Evolutionary conservation across 2,329 filamentous ascomycete genomes (phyloP), one percentile per base, ranked within the genome.

Genomic region (Ilyonectria robusta): DNA sequence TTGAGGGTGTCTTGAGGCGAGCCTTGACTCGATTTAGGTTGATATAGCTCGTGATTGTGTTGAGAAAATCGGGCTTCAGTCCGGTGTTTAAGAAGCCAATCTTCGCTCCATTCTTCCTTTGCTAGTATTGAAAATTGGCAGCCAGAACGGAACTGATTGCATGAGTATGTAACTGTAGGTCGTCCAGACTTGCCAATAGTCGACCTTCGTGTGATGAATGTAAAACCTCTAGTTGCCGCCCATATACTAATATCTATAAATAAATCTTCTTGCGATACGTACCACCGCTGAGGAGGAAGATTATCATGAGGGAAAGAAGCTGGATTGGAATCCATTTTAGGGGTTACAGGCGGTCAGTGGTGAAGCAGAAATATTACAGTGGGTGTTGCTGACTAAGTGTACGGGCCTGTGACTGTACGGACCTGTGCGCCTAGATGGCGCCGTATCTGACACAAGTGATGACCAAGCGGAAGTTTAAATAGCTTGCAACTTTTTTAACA

Each of bases 1-100:
- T n/a, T n/a, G n/a, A n/a, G n/a, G n/a, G 8, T 8, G 33, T 35
- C 33, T 35, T 35, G 33, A 35, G 33, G 33, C 33, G 4, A 3
- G 3, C 13, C 33, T 13, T 35, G 33, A 37, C 35, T 37, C 3
- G 48, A 26, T 31, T 51, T 31, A 51, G 33, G 21, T 51, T 51
- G 48, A 29, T 51, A 31, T 17, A 31, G 48, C 48, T 51, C 48
- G 48, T 51, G 48, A 51, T 51, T 51, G 48, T 51, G 48, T 51
- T 51, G 48, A 51, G 48, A 51, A 51, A 51, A 33, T 51, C 48
- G 48, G 48, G 48, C 48, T 51, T 51, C 48, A 51, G 48, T 51
- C 21, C 48, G 48, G 48, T 51, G 48, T 51, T 51, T 51, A 33
- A 51, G 48, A 51, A 51, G 48, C 48, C 48, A 51, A 51, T 51